Conservation (phyloP, 1,139 yeast genomes). For the Pneumocystis canis region DNA sequence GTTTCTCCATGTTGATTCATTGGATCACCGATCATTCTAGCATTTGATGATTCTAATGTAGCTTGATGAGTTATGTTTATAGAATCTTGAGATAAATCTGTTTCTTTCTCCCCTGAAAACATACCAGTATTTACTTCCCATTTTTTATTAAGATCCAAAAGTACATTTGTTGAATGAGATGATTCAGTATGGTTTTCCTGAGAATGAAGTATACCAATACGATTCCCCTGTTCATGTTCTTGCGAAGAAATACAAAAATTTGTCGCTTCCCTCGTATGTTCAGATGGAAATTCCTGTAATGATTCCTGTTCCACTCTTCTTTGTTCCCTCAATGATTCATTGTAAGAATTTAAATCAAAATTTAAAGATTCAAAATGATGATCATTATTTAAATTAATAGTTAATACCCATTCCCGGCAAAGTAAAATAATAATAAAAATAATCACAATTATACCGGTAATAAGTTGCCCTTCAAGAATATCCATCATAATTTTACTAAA, state of each 20-base stretch:
- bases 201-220: background rate
- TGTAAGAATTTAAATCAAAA: background rate
- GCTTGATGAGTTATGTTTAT: background rate
- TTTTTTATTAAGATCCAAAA: background rate
- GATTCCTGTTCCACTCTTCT: background rate
- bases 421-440: constrained; percentile 22
- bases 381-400: constrained; percentile 6
- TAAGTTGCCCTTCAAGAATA: constrained; percentile 23
- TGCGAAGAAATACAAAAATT: background rate
- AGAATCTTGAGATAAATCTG: background rate
- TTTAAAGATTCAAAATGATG: background rate
- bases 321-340: background rate
- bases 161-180: background rate
- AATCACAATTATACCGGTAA: constrained; percentile 19
- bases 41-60: background rate
- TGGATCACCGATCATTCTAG: no score
- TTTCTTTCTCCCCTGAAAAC: background rate
- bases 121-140: background rate
- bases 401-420: constrained; percentile 27
- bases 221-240: background rate
- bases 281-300: background rate
- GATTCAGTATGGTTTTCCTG: background rate
- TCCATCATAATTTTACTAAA: constrained; percentile 14
- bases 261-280: background rate
- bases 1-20: background rate